Evolutionary conservation across 2,329 filamentous ascomycete genomes (phyloP), one percentile per base, ranked within the genome.

Genomic region (Paraconiothyrium sp.): DNA sequence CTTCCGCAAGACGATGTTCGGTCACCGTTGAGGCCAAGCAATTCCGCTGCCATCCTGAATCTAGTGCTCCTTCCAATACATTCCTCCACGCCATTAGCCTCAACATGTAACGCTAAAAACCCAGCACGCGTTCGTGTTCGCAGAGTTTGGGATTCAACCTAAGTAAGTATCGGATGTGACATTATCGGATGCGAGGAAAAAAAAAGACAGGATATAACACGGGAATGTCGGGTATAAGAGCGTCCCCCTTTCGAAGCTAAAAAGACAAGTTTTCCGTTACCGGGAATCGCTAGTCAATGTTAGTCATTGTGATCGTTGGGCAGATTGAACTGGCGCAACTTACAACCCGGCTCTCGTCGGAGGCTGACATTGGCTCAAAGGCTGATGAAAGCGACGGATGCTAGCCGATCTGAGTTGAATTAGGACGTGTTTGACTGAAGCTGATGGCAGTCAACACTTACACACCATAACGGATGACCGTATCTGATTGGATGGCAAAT

Each of bases 401-500:
- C 68, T 70, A 69, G 66, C 66, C 68, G 68, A 68, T 68, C 37
- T 41, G 37, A 14, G 37, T 13, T 6, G 37, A 41, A 41, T 41
- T 41, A 41, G 37, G 37, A 41, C 37, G 14, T 41, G 37, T 16
- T 6, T 41, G 37, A 41, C 37, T 41, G 37, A 41, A 16, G 6
- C 11, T 11, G 37, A 16, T 30, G 11, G 37, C 37, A 41, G 37
- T 41, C 37, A 41, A 41, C 11, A 41, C 37, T 41, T 41, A 41
- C 37, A 56, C 27, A 56, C 54, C 54, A 56, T 56, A 56, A 35
- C 54, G 54, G 54, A 56, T 39, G 11, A n/a, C n/a, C 39, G 22
- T 47, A 8, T 55, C 39, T 55, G 52, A 46, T 55, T 46, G 51
- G 51, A 43, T 87, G 76, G 1, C 86, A 13, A 35, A 11, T 20